These are phyloP conservation scores for Sugiyamaella chiloensis DNA, from an alignment of 805 yeast genomes.

Conservation along the genomic window DNA sequence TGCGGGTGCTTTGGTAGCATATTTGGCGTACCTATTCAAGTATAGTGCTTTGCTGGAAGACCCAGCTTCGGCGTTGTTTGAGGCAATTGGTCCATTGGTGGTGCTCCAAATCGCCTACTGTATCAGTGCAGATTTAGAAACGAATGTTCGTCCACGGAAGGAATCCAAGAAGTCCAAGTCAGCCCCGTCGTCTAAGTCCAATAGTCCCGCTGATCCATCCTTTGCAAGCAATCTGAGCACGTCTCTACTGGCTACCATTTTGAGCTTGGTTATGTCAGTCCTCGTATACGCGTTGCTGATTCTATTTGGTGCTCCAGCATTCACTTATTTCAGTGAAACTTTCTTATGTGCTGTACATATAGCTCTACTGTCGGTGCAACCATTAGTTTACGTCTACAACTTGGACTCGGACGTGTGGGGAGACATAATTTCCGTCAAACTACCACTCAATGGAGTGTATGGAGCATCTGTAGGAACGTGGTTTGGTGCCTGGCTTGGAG, in stretches of 20 bases:
- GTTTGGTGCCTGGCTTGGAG: slow-evolving; percentile 89
- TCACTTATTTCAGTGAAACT: slow-evolving; percentile 52
- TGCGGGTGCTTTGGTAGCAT: slow-evolving; percentile 11
- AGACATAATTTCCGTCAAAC: slow-evolving; percentile 29
- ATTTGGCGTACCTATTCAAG: slow-evolving; percentile 12
- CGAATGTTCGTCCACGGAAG: slow-evolving; percentile 1
- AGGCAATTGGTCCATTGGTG: slow-evolving; percentile 19
- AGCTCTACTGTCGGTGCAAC: slow-evolving; percentile 57
- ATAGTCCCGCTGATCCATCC: too few relatives aligned
- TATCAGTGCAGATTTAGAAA: slow-evolving; percentile 18
- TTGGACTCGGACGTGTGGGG: slow-evolving; percentile 50
- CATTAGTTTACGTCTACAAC: slow-evolving; percentile 55
- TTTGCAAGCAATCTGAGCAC: slow-evolving; percentile 16
- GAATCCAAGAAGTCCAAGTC: slow-evolving; percentile 6
- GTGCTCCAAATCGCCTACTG: slow-evolving; percentile 26
- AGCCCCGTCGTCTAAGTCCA: not conserved
- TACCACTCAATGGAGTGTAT: slow-evolving; percentile 34
- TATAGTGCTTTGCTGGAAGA: slow-evolving; percentile 15
- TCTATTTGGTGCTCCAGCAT: slow-evolving; percentile 79
- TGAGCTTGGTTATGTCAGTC: slow-evolving; percentile 31
- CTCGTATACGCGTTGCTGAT: slow-evolving; percentile 40
- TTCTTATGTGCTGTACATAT: slow-evolving; percentile 59
- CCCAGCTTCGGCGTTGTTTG: slow-evolving; percentile 21
- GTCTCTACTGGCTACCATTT: slow-evolving; percentile 31
- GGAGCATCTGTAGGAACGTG: slow-evolving; percentile 42